Evolutionary conservation across 768 basidiomycete genomes (phyloP).

Genomic region (Termitomyces sp.): DNA sequence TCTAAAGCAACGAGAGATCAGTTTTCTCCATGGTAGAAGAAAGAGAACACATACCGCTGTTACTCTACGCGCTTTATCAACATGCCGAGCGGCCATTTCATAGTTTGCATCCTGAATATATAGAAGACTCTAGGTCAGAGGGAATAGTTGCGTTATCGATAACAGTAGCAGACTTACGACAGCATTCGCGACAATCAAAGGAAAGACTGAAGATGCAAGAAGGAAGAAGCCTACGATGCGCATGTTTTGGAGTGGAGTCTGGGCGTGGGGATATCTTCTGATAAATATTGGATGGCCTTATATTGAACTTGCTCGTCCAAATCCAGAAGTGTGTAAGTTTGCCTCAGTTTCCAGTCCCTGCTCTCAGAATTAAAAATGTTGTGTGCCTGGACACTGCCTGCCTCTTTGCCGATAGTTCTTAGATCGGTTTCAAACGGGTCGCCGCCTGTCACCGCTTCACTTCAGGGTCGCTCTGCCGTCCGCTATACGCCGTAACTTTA

Average conservation of each 20-base stretch:
- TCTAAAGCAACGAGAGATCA: slow-evolving; percentile 2
- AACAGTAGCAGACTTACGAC: slow-evolving; percentile 21
- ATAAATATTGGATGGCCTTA: slow-evolving; percentile 15
- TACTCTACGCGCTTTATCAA: slow-evolving; percentile 7
- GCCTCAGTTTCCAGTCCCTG: slow-evolving; percentile 13
- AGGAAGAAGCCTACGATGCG: slow-evolving; percentile 25
- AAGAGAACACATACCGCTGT: background rate
- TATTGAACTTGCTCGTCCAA: slow-evolving; percentile 17
- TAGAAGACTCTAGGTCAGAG: slow-evolving; percentile 4
- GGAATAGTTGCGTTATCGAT: background rate
- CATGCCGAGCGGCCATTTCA: slow-evolving; percentile 16
- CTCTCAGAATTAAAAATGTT: slow-evolving; percentile 15
- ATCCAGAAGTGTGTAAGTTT: slow-evolving; percentile 23
- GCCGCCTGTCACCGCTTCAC: background rate
- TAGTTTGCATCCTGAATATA: slow-evolving; percentile 7
- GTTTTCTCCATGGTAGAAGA: background rate
- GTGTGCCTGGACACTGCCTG: slow-evolving; percentile 21
- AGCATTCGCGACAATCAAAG: slow-evolving; percentile 22
- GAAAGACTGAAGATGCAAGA: slow-evolving; percentile 22
- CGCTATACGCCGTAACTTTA: background rate
- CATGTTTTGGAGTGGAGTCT: slow-evolving; percentile 20
- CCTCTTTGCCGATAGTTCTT: slow-evolving; percentile 6
- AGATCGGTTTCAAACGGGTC: background rate
- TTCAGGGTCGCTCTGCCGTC: background rate
- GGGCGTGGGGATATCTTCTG: slow-evolving; percentile 12